phyloP scores from a whole-genome alignment of 257 asterid genomes.

The Anisodus acutangulus region DNA sequence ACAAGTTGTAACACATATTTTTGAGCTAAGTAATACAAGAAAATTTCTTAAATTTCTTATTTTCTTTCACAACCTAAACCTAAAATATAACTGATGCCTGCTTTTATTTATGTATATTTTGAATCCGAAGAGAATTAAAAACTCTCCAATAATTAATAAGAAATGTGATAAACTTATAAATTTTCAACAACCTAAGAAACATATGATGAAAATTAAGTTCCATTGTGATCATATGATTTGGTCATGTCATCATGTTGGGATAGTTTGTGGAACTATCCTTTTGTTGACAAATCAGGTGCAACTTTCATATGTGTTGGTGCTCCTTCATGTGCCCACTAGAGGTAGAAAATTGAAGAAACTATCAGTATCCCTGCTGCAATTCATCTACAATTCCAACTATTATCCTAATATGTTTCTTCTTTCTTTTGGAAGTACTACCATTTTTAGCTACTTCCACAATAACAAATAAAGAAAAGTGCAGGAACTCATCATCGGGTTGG shows the following conservation, averaged over 20 bases:
- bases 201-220: background rate
- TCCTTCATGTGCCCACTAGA: conserved; percentile 48
- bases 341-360: conserved; percentile 44
- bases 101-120: too few species aligned
- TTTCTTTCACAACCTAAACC: background rate
- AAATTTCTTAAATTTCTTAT: too few species aligned
- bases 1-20: too few species aligned
- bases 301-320: conserved; percentile 40
- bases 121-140: background rate
- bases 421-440: conserved; percentile 38
- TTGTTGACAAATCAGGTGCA: conserved; percentile 43
- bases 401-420: conserved; percentile 40
- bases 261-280: conserved; percentile 21
- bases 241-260: background rate
- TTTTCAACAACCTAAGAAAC: background rate
- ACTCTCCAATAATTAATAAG: background rate
- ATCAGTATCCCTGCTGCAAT: conserved; percentile 46
- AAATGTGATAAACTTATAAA: background rate
- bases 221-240: background rate
- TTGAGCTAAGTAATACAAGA: too few species aligned
- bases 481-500: background rate
- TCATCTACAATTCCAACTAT: conserved; percentile 47
- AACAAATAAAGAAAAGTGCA: background rate
- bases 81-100: too few species aligned
- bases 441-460: conserved; percentile 41